Evolutionary conservation across 106 monocot genomes (phyloP).

Genomic region (Chionographis japonica): DNA sequence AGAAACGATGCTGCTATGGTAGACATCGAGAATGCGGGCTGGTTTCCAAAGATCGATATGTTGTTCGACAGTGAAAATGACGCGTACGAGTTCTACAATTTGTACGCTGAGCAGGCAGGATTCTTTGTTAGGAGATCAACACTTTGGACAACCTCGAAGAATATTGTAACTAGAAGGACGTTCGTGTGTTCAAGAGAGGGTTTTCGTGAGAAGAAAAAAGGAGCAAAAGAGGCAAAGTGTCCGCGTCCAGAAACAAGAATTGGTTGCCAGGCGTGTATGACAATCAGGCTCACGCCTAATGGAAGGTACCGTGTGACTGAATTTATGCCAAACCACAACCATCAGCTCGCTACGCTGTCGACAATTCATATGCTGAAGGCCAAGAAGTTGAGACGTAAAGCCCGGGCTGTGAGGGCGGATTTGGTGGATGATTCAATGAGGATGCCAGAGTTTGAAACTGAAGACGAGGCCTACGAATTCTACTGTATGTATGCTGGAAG

Average conservation of each 20-base stretch:
- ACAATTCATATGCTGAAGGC: constrained; percentile 46
- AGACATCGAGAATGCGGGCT: constrained; percentile 17
- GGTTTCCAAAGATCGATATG: constrained; percentile 52
- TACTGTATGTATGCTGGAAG: constrained; percentile 63
- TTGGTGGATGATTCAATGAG: constrained; percentile 57
- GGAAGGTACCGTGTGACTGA: constrained; percentile 67
- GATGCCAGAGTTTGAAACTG: constrained; percentile 58
- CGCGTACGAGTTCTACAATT: constrained; percentile 63
- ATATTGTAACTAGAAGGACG: constrained; percentile 63
- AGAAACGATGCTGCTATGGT: background rate
- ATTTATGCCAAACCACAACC: constrained; percentile 59
- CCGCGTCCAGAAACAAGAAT: constrained; percentile 64
- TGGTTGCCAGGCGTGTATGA: constrained; percentile 62
- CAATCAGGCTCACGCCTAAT: constrained; percentile 60
- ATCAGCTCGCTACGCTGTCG: constrained; percentile 36
- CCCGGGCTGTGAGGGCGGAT: constrained; percentile 51
- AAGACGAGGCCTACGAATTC: constrained; percentile 70
- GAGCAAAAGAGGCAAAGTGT: constrained; percentile 48
- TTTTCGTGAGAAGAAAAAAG: constrained; percentile 68
- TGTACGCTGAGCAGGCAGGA: constrained; percentile 60
- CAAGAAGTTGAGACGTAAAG: constrained; percentile 60
- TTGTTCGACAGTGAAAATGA: constrained; percentile 66
- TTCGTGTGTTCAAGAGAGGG: constrained; percentile 78
- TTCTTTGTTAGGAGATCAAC: constrained; percentile 71
- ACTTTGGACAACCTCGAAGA: constrained; percentile 61